phyloP scores from a whole-genome alignment of 2,329 filamentous ascomycete species.

The Tolypocladium sp. region DNA sequence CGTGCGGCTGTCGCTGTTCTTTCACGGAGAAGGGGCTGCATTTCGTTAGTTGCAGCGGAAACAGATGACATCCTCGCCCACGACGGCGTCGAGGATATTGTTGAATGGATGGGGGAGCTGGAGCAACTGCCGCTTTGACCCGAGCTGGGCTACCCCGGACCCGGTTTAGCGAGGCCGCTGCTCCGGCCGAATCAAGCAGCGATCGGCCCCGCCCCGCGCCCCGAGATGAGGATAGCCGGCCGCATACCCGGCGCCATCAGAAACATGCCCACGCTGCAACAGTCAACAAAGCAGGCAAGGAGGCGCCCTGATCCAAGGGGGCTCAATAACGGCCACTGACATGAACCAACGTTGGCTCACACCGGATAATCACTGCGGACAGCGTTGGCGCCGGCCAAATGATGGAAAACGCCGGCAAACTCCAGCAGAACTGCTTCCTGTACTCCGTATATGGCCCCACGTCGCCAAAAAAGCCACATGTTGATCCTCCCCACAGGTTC shows the following conservation, averaged over 20 bases:
- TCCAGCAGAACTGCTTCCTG: no score
- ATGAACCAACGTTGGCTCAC: background rate
- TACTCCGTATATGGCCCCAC: no score
- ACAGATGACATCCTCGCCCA: background rate
- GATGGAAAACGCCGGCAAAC: background rate
- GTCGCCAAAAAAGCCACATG: background rate
- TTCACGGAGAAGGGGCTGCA: background rate
- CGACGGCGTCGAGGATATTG: background rate
- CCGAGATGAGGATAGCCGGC: background rate
- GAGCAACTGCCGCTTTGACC: background rate
- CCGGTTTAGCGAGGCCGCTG: background rate
- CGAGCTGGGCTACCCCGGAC: background rate
- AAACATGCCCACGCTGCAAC: background rate
- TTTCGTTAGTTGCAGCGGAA: background rate
- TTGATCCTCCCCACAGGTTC: background rate
- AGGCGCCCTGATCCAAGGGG: no score
- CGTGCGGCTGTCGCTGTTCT: background rate
- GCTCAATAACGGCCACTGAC: background rate
- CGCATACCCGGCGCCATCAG: background rate
- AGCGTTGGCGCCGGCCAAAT: background rate
- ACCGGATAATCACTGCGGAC: no score
- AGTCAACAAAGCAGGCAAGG: no score
- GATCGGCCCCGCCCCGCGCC: slow-evolving; percentile 1
- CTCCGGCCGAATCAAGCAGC: background rate
- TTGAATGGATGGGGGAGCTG: background rate